phyloP scores from a whole-genome alignment of 78 protist genomes.

The Dictyostelium brefeldianum region DNA sequence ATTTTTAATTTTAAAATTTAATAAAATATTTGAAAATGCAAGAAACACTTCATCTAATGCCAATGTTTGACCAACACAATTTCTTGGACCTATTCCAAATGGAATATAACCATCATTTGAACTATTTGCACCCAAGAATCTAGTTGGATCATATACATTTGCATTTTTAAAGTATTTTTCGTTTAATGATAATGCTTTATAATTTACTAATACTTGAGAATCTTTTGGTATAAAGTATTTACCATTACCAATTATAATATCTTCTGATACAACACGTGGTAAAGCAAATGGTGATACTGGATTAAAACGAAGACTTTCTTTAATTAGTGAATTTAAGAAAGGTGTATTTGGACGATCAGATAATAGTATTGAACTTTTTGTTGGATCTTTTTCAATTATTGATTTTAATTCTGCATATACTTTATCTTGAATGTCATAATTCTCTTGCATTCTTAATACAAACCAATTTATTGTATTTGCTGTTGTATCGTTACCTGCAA shows the following conservation, averaged over 20 bases:
- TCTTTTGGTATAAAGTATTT: conserved; percentile 39
- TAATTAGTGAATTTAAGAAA: conserved; percentile 4
- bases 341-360: neutral
- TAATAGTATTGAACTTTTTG: neutral
- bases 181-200: conserved; percentile 3
- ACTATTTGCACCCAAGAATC: conserved; percentile 4
- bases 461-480: conserved; percentile 22
- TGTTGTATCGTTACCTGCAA: conserved; percentile 30
- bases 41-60: conserved; percentile 9
- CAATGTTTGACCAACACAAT: conserved; percentile 1
- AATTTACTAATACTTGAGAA: neutral
- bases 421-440: conserved; percentile 51
- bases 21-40: neutral
- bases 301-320: conserved; percentile 33
- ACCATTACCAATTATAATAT: neutral
- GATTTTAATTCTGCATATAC: neutral
- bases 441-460: conserved; percentile 2
- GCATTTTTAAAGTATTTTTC: conserved; percentile 18
- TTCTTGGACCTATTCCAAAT: conserved; percentile 25
- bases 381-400: neutral
- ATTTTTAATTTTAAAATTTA: neutral
- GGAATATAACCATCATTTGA: neutral
- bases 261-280: conserved; percentile 1
- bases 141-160: conserved; percentile 12
- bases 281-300: conserved; percentile 16